Evolutionary conservation across 2,329 filamentous ascomycete species (phyloP).

Genomic region (Canariomyces notabilis): DNA sequence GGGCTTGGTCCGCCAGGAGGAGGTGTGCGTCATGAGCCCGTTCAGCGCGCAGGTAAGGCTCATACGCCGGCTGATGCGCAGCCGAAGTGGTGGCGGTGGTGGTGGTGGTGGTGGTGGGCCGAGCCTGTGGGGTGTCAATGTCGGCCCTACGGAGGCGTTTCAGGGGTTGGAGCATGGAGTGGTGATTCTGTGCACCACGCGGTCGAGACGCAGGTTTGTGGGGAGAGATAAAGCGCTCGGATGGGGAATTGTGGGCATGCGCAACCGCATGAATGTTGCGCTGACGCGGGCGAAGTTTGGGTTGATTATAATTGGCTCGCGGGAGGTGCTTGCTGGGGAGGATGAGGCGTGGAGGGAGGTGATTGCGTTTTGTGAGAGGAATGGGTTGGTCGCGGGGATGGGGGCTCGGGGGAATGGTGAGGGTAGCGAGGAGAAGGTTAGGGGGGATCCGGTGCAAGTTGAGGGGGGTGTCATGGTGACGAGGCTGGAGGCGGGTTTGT

Average conservation of each 20-base stretch:
- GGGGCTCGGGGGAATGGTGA: not conserved
- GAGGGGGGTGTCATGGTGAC: no score
- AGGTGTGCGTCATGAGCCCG: constrained; percentile 24
- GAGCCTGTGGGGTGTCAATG: constrained; percentile 22
- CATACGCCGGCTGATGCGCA: constrained; percentile 15
- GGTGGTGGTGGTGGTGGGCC: no score
- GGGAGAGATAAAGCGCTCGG: constrained; percentile 17
- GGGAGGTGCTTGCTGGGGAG: constrained; percentile 15
- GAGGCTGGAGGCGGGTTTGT: no score
- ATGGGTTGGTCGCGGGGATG: constrained; percentile 6
- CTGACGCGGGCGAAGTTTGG: constrained; percentile 24
- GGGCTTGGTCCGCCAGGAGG: constrained; percentile 10
- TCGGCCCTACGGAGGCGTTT: constrained; percentile 25
- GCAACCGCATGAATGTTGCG: constrained; percentile 25
- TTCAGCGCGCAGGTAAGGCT: constrained; percentile 23
- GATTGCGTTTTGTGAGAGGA: constrained; percentile 14
- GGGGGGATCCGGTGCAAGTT: no score
- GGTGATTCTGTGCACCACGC: constrained; percentile 25
- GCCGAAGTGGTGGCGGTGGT: no score
- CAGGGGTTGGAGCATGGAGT: constrained; percentile 24
- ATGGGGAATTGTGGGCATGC: constrained; percentile 21
- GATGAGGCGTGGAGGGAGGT: constrained; percentile 9
- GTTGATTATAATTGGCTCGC: constrained; percentile 20
- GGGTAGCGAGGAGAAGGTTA: not conserved
- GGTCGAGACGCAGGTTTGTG: constrained; percentile 20